Evolutionary conservation across 352 stramenopile genomes (phyloP), one percentile per base, ranked within the genome.

Genomic region (Aphanomyces invadans): DNA sequence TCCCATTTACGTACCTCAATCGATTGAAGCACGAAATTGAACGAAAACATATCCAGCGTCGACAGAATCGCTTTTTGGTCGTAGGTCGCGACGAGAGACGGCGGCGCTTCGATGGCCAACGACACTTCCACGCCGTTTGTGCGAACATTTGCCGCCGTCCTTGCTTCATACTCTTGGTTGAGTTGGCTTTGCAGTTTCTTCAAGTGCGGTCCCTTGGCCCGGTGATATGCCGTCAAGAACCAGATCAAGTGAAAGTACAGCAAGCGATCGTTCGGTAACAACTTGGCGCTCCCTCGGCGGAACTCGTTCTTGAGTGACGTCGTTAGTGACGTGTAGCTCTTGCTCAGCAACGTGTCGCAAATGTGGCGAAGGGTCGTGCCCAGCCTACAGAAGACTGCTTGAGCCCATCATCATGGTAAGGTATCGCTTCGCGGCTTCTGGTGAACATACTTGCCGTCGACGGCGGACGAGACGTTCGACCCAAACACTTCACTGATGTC

Each of bases 31-130:
- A 95, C 81, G 52, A 95, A 95, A 65, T 95, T 95, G 74, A 95
- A 95, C 10, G 86, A 95, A 69, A 95, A 95, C 86, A 95, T 95
- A 76, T 95, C 86, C 48, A 95, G 73, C 10, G 86, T 92, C 21
- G 83, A 87, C 29, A 95, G 73, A 59, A 92, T 81, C 0, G 83
- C 79, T 63, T 92, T 92, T 56, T 92, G 83, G 62, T 91, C 76
- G 26, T 86, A 83, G 3, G 73, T 73, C 55, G 3, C 78, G 74
- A 26, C 71, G 29, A 26, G 68, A 38, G 79, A 74, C 26, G 67
- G 71, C 11, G 74, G 62, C 4, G 75, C 79, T 1, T 78, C 74
- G 44, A 86, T 77, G 61, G 87, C 79, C 62, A 90, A 64, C 36
- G 48, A 57, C 12, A 76, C 80, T 1, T 80, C 76, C 51, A 86